Evolutionary conservation across 2,329 filamentous ascomycete genomes (phyloP).

Genomic region (Colletotrichum phormii): DNA sequence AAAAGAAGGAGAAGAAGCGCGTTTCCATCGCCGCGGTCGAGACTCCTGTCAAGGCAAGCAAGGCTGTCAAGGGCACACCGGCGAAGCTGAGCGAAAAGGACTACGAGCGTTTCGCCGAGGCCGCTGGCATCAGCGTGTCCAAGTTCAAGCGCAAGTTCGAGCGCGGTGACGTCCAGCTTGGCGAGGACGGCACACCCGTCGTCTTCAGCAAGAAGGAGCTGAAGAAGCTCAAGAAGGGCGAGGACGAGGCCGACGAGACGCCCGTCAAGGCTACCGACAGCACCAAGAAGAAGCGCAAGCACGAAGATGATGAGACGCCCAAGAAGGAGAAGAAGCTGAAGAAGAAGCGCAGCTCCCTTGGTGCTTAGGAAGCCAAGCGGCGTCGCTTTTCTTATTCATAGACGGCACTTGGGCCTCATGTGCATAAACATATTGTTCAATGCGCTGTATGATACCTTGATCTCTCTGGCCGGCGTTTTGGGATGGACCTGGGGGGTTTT

Average conservation of each 20-base stretch:
- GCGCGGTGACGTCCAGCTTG: conserved; percentile 78
- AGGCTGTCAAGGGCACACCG: conserved; percentile 35
- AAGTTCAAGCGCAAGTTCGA: conserved; percentile 85
- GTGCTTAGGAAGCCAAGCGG: conserved; percentile 35
- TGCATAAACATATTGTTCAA: conserved; percentile 38
- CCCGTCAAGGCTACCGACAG: conserved; percentile 55
- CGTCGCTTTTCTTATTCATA: conserved; percentile 36
- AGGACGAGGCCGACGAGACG: conserved; percentile 58
- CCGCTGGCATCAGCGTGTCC: conserved; percentile 76
- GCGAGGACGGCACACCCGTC: conserved; percentile 72
- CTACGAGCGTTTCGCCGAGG: conserved; percentile 70
- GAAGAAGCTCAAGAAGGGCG: conserved; percentile 76
- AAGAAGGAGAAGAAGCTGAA: conserved; percentile 71
- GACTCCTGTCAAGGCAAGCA: conserved; percentile 49
- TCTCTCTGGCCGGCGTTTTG: conserved; percentile 38
- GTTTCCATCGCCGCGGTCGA: conserved; percentile 41
- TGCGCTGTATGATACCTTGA: conserved; percentile 41
- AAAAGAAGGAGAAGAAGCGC: conserved; percentile 48
- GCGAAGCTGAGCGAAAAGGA: conserved; percentile 65
- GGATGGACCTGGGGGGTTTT: conserved; percentile 35
- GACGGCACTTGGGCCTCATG: conserved; percentile 38
- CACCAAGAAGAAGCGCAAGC: conserved; percentile 79
- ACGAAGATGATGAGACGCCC: conserved; percentile 73
- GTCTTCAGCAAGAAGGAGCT: conserved; percentile 81
- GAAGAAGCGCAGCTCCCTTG: conserved; percentile 51